Evolutionary conservation across 2,329 filamentous ascomycete species (phyloP), one percentile per base, ranked within the genome.

Genomic region (Fusarium sp.): DNA sequence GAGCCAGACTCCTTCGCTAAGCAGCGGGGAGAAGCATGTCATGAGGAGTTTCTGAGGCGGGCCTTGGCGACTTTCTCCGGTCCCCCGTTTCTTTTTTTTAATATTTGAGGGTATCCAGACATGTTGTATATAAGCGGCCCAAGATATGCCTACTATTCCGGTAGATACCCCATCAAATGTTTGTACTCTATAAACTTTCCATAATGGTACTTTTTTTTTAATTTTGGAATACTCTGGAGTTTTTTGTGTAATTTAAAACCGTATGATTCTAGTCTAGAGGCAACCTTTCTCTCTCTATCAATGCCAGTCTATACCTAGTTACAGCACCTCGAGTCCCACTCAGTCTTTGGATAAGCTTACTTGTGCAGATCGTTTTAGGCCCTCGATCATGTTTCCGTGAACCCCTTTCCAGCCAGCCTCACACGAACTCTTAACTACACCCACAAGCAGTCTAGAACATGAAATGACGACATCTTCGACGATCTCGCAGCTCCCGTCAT

Each of bases 401-500:
- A 89, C 86, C 27, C 77, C 79, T 60, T 75, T 75, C 85, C 86
- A 88, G 8, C 84, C 85, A 23, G 71, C 75, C 69, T 89, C 87
- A 54, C 86, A 87, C 54, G 87, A 83, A 36, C 78, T 77, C 76
- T 83, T 87, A 28, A 89, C 82, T 23, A 86, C 78, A 2, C 82
- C 79, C 7, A 87, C 66, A 56, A 89, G 71, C 27, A 89, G 71
- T 58, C 82, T 81, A 16, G 86, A 87, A 73, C 85, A 87, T 44
- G 75, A 81, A 65, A 89, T 85, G n/a, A 78, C 73, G 18, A 86
- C 79, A 13, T 85, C 82, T 77, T 89, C 86, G 6, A 85, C 80
- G 52, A 89, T 66, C 72, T 85, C 83, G 31, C 82, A 68, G 12
- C 64, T 74, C 3, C 74, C 77, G 7, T 74, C 79, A 15, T 73